Evolutionary conservation across 257 asterid genomes (phyloP).

Genomic region (Linderniella brevidens): DNA sequence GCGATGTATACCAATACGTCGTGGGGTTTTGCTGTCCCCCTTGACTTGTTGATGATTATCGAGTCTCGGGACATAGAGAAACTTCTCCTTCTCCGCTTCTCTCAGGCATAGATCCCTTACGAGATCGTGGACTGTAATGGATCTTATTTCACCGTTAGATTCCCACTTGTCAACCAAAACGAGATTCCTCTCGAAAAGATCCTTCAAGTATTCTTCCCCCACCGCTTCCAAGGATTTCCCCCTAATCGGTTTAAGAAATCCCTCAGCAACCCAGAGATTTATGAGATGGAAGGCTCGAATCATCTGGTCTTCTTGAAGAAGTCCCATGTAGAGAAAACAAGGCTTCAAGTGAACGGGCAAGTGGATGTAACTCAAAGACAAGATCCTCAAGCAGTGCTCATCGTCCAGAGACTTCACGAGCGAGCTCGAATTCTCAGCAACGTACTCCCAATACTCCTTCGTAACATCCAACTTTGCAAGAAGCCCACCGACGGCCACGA

Average conservation of each 20-base stretch:
- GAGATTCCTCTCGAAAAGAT: constrained; percentile 6
- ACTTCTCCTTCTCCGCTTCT: constrained; percentile 2
- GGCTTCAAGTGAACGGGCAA: constrained; percentile 4
- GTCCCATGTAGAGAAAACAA: constrained; percentile 5
- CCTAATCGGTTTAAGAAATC: background rate
- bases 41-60: too few relatives aligned
- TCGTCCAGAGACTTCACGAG: background rate
- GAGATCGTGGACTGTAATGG: constrained; percentile 5
- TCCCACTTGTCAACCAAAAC: background rate
- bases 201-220: constrained; percentile 3
- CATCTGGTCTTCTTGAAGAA: constrained; percentile 1
- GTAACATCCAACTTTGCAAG: background rate
- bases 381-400: constrained; percentile 1
- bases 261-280: constrained; percentile 2
- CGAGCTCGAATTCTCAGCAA: background rate
- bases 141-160: background rate
- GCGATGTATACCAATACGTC: too few relatives aligned
- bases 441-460: background rate
- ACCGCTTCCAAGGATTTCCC: background rate
- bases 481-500: constrained; percentile 6
- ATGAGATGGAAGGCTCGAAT: background rate
- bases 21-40: too few relatives aligned
- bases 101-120: constrained; percentile 5
- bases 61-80: background rate
- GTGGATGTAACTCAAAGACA: constrained; percentile 5